Conservation (phyloP, 345 rosid species). For the Brassica juncea region DNA sequence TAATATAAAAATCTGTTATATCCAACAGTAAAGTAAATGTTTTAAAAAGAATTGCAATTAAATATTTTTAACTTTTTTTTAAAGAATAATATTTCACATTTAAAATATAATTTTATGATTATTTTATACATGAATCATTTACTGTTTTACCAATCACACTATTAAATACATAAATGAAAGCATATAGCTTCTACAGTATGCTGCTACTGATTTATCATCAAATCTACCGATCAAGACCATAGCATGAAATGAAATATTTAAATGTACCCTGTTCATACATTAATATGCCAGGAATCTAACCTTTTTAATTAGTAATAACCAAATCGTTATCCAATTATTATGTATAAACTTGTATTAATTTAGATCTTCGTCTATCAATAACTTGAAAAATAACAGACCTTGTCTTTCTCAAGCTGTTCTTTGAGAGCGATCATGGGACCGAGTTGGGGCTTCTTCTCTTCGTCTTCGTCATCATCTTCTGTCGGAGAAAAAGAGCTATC, state of each 20-base stretch:
- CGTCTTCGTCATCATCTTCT: constrained; percentile 42
- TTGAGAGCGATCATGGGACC: constrained; percentile 53
- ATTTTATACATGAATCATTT: too few relatives aligned
- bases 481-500: constrained; percentile 36
- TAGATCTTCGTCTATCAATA: background rate
- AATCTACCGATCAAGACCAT: too few relatives aligned
- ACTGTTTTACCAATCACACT: too few relatives aligned
- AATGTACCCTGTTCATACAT: background rate
- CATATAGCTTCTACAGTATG: too few relatives aligned
- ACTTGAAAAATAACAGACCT: constrained; percentile 25
- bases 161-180: too few relatives aligned
- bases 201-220: too few relatives aligned
- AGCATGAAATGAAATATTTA: background rate
- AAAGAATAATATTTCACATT: too few relatives aligned
- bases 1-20: too few relatives aligned
- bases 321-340: background rate
- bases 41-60: too few relatives aligned
- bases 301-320: background rate
- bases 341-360: background rate
- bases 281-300: background rate
- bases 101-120: too few relatives aligned
- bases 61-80: too few relatives aligned
- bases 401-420: constrained; percentile 53
- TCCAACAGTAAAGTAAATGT: too few relatives aligned
- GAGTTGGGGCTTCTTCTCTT: constrained; percentile 39